Conservation (phyloP, 139 green algal genomes). For the Micractinium sp. region DNA sequence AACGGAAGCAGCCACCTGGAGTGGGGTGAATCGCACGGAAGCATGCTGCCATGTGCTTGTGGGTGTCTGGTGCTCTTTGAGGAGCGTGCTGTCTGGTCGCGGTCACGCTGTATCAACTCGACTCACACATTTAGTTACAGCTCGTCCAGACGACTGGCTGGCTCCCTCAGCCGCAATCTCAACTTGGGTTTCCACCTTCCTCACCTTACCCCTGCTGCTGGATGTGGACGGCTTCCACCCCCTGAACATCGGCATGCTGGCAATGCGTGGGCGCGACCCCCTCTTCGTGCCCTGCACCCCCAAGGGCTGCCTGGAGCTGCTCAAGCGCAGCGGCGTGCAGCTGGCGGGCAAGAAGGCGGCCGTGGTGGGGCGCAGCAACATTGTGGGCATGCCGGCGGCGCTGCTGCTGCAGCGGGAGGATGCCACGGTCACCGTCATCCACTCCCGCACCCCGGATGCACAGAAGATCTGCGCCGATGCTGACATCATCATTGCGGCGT, state of each 20-base stretch:
- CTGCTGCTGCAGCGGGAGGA: conserved; percentile 77
- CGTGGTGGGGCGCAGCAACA: conserved; percentile 94
- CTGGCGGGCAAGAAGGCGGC: conserved; percentile 76
- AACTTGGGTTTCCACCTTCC: not conserved
- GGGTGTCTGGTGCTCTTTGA: no score
- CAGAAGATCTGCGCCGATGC: conserved; percentile 76
- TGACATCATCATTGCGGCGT: conserved; percentile 96
- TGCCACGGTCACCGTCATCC: conserved; percentile 62
- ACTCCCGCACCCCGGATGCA: conserved; percentile 67
- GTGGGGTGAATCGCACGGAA: not conserved
- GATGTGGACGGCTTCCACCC: conserved; percentile 98
- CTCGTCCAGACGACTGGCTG: no score
- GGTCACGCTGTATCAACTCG: no score
- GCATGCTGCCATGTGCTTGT: no score
- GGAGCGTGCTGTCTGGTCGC: no score
- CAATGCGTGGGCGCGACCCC: conserved; percentile 83
- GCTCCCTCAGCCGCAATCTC: no score
- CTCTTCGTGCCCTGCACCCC: conserved; percentile 91
- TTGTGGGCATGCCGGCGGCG: conserved; percentile 90
- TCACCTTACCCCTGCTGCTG: not conserved
- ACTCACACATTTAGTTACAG: no score
- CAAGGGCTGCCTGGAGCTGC: conserved; percentile 91
- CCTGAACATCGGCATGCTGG: conserved; percentile 88
- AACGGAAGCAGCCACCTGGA: not conserved
- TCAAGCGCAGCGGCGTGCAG: conserved; percentile 68